Conservation (phyloP, 73 alveolate genomes). For the Tetrahymena thermophila region DNA sequence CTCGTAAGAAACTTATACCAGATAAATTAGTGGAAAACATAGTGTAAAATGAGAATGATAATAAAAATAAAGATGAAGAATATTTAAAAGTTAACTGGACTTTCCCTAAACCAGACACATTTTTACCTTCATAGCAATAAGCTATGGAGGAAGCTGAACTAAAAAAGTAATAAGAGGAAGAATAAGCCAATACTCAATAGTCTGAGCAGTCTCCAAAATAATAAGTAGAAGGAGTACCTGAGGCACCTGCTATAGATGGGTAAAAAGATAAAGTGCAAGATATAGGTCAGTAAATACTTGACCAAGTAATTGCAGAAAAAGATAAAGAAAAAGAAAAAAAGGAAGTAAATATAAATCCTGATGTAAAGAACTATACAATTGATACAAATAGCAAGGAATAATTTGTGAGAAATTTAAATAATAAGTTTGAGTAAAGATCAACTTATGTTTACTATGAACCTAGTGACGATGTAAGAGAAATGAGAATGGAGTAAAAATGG, state of each 20-base stretch:
- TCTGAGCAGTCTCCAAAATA: not conserved
- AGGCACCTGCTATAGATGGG: not conserved
- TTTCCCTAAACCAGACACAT: not conserved
- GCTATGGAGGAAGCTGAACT: not conserved
- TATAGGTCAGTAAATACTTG: not conserved
- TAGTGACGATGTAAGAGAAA: slow-evolving; percentile 13
- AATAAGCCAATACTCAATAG: not conserved
- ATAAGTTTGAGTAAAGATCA: slow-evolving; percentile 1
- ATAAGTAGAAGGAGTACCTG: not conserved
- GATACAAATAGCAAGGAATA: not conserved
- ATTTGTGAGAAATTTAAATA: slow-evolving; percentile 1
- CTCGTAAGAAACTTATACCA: not conserved
- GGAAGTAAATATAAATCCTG: not conserved
- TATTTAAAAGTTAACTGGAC: not conserved
- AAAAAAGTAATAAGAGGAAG: not conserved
- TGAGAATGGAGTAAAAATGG: slow-evolving; percentile 19
- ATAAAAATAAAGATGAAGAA: not conserved
- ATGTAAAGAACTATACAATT: not conserved
- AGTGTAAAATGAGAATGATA: not conserved
- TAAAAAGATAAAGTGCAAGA: not conserved
- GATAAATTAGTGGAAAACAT: not conserved
- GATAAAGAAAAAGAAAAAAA: not conserved
- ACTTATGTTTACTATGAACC: slow-evolving; percentile 24
- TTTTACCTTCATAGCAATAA: not conserved
- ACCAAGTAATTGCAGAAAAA: not conserved